Conservation (phyloP, 192 early-diverging fungal genomes). For the Mycoemilia scoparia region DNA sequence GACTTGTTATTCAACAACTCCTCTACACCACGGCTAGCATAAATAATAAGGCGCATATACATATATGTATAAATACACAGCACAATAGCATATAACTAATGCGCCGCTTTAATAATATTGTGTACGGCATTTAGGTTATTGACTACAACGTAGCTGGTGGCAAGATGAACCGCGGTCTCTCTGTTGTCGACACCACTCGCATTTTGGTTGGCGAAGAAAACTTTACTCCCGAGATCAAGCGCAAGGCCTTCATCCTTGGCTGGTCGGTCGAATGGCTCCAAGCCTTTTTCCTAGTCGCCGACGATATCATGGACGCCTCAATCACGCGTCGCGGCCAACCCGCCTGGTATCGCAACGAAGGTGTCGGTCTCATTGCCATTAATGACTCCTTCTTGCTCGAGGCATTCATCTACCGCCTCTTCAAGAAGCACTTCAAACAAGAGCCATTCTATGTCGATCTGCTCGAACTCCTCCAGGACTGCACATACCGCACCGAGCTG, state of each 20-base stretch:
- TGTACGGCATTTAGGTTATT: no score
- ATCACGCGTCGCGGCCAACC: conserved; percentile 91
- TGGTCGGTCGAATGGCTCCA: conserved; percentile 97
- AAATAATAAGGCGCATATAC: no score
- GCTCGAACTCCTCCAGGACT: conserved; percentile 87
- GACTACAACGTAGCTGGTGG: conserved; percentile 48
- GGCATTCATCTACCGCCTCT: conserved; percentile 74
- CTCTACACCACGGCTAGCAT: no score
- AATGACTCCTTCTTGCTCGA: conserved; percentile 94
- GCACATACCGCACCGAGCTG: conserved; percentile 90
- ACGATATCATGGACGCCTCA: conserved; percentile 97
- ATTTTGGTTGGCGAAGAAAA: conserved; percentile 50
- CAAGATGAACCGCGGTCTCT: conserved; percentile 97
- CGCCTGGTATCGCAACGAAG: conserved; percentile 83
- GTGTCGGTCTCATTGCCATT: conserved; percentile 78
- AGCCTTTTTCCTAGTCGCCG: conserved; percentile 94
- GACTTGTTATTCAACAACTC: not conserved
- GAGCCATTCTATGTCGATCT: conserved; percentile 79
- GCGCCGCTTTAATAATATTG: not conserved
- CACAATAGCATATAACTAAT: no score
- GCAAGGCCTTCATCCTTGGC: conserved; percentile 76
- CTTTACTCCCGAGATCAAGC: conserved; percentile 61
- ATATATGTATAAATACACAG: no score
- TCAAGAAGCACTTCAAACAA: conserved; percentile 85
- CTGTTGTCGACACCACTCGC: conserved; percentile 75